A percentile compares a stretch with the other conserved stretches of the same genome.
phyloP scores from a whole-genome alignment of 805 yeast species.

The Starmera caribaea region DNA sequence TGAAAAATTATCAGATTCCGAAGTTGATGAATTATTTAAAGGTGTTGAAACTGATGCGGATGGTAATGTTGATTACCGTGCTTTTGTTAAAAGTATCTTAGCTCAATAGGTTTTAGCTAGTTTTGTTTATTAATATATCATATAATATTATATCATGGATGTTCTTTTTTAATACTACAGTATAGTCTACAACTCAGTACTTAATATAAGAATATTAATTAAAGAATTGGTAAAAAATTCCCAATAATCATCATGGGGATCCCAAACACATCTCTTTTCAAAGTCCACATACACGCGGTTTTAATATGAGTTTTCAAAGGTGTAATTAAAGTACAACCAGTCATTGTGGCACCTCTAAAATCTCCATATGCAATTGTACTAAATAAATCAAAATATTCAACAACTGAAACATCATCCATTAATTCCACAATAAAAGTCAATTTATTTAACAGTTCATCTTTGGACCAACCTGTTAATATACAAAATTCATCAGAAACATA shows the following conservation, averaged over 20 bases:
- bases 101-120: constrained; percentile 64
- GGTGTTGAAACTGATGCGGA: constrained; percentile 92
- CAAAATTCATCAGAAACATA: constrained; percentile 94
- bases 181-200: too few relatives aligned
- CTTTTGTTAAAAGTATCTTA: constrained; percentile 86
- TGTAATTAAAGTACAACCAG: constrained; percentile 71
- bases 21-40: constrained; percentile 91
- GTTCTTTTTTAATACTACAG: too few relatives aligned
- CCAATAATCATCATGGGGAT: constrained; percentile 96
- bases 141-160: too few relatives aligned
- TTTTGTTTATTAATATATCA: too few relatives aligned
- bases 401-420: constrained; percentile 78
- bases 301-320: constrained; percentile 43
- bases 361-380: constrained; percentile 85
- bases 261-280: constrained; percentile 91
- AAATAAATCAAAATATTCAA: constrained; percentile 81
- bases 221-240: constrained; percentile 73
- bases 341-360: constrained; percentile 81
- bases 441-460: constrained; percentile 54
- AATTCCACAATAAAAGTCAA: constrained; percentile 69
- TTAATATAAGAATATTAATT: constrained; percentile 3
- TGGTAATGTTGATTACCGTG: constrained; percentile 90
- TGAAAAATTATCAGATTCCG: constrained; percentile 81
- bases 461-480: constrained; percentile 83
- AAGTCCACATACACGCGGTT: constrained; percentile 85